phyloP scores from a whole-genome alignment of 169 alveolate genomes.

The Plasmodium cynomolgi region DNA sequence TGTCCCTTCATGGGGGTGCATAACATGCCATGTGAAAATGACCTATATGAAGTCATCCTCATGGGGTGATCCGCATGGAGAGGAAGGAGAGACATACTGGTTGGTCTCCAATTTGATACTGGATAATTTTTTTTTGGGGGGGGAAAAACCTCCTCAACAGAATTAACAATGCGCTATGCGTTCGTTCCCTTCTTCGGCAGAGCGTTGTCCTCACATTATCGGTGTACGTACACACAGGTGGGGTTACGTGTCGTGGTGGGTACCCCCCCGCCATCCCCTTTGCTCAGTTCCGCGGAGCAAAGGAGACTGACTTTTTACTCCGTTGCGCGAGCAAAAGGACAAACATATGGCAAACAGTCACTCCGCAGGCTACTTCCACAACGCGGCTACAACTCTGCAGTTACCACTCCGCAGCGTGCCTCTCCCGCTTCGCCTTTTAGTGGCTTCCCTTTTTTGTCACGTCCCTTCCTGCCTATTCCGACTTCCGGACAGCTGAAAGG shows the following conservation, averaged over 20 bases:
- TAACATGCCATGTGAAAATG: too few species aligned
- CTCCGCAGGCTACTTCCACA: background rate
- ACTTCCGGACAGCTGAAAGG: background rate
- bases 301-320: background rate
- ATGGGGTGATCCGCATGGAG: background rate
- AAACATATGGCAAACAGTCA: background rate
- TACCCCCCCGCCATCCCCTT: background rate
- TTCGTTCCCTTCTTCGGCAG: background rate
- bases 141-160: background rate
- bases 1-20: too few species aligned
- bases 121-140: background rate
- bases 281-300: background rate
- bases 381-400: background rate
- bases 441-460: background rate
- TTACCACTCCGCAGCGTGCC: background rate
- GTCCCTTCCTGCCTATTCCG: too few species aligned
- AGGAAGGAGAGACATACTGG: background rate
- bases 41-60: background rate
- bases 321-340: background rate
- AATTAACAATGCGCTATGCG: background rate
- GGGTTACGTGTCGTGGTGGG: background rate
- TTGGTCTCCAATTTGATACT: background rate
- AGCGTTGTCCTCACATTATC: background rate
- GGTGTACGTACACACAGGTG: background rate
- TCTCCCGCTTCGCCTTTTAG: background rate